These are phyloP conservation scores for Babesia ovis DNA, from an alignment of 169 alveolate genomes.

Conservation along the genomic window DNA sequence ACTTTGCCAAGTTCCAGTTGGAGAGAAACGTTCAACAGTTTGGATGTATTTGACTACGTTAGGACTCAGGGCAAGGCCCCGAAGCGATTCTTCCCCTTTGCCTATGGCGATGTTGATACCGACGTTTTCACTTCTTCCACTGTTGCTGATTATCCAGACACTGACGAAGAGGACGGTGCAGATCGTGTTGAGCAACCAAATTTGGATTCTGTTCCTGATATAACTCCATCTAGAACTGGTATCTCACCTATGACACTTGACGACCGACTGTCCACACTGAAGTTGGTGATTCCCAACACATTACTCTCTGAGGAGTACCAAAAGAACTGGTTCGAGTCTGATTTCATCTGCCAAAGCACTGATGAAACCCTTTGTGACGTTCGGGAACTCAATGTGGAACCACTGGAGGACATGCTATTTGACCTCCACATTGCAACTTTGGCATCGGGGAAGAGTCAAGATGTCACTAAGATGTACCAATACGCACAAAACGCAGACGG, in stretches of 20 bases:
- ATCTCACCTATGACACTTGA: neutral
- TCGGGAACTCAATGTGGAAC: slow-evolving; percentile 20
- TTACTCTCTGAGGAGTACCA: slow-evolving; percentile 59
- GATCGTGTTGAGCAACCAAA: neutral
- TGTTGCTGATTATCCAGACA: neutral
- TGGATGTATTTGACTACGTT: slow-evolving; percentile 29
- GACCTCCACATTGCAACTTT: slow-evolving; percentile 56
- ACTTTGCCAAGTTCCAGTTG: slow-evolving; percentile 29
- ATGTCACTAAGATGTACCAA: slow-evolving; percentile 44
- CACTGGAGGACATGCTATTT: slow-evolving; percentile 44
- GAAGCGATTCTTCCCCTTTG: slow-evolving; percentile 43
- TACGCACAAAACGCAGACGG: slow-evolving; percentile 53
- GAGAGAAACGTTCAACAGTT: slow-evolving; percentile 47
- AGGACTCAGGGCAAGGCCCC: slow-evolving; percentile 7
- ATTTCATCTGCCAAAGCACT: slow-evolving; percentile 32
- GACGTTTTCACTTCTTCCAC: slow-evolving; percentile 47
- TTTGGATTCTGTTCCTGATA: neutral
- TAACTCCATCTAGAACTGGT: neutral
- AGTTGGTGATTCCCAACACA: slow-evolving; percentile 52
- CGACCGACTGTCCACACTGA: slow-evolving; percentile 7
- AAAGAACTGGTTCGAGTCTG: slow-evolving; percentile 48
- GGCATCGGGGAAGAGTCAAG: slow-evolving; percentile 47
- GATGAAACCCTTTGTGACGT: neutral
- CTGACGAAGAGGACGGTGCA: neutral
- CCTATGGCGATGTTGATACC: slow-evolving; percentile 38